A percentile compares a stretch with the other conserved stretches of the same genome.
Evolutionary conservation across 148 eudicot species (phyloP).

Genomic region (Camellia granthamiana): DNA sequence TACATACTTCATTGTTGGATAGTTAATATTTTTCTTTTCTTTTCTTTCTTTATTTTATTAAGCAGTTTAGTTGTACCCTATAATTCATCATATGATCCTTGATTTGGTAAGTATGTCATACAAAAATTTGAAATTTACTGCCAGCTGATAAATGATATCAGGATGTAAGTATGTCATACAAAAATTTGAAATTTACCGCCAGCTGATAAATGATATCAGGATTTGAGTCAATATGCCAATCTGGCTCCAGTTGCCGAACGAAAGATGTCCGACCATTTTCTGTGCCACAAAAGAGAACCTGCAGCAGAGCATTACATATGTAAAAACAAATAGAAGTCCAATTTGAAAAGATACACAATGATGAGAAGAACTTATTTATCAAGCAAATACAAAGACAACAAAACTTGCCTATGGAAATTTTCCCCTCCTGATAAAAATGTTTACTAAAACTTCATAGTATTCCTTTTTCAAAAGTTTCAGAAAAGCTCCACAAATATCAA

Average conservation of each 20-base stretch:
- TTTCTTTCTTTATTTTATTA: not conserved
- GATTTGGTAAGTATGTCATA: not conserved
- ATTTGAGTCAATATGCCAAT: slow-evolving; percentile 94
- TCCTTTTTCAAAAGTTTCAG: too few species aligned
- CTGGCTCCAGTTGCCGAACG: slow-evolving; percentile 96
- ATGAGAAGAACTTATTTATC: not conserved
- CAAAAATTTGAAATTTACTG: slow-evolving; percentile 43
- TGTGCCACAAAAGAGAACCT: slow-evolving; percentile 93
- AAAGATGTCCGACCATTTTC: slow-evolving; percentile 89
- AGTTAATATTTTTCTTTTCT: not conserved
- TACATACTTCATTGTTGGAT: not conserved
- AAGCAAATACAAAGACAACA: not conserved
- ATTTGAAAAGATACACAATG: not conserved
- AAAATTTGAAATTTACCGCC: slow-evolving; percentile 47
- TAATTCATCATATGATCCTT: not conserved
- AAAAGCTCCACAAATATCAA: not conserved
- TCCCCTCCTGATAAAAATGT: not conserved
- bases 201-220: slow-evolving; percentile 74
- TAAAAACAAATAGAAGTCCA: not conserved
- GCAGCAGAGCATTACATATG: slow-evolving; percentile 21
- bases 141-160: slow-evolving; percentile 72
- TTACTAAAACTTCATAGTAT: not conserved
- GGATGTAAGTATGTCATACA: slow-evolving; percentile 19
- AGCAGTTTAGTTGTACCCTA: not conserved
- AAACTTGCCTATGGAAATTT: not conserved